Conservation (phyloP, 2,329 filamentous ascomycete species). For the Nakataea oryzae region DNA sequence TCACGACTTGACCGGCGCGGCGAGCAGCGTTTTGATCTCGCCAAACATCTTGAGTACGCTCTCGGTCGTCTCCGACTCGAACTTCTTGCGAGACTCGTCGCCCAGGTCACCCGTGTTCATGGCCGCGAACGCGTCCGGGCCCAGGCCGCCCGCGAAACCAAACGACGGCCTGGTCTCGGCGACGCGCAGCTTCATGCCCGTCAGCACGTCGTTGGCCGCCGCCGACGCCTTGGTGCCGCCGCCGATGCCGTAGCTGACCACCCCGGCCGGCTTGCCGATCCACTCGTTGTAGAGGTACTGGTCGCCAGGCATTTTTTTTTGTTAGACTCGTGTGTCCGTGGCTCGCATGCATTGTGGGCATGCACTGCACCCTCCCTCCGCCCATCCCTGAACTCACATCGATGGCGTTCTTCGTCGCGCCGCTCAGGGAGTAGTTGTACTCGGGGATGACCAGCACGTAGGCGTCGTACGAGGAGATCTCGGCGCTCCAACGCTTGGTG, state of each 20-base stretch:
- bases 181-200: slow-evolving; percentile 9
- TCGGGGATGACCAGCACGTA: slow-evolving; percentile 41
- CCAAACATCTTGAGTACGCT: background rate
- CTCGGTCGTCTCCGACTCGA: background rate
- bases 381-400: slow-evolving; percentile 29
- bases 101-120: background rate
- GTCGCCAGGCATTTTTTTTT: background rate
- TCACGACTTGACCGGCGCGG: background rate
- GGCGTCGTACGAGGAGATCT: slow-evolving; percentile 31
- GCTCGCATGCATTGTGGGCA: too few relatives aligned
- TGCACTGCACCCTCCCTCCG: too few relatives aligned
- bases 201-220: slow-evolving; percentile 12
- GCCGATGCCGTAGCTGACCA: slow-evolving; percentile 43
- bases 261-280: slow-evolving; percentile 39
- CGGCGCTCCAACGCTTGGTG: slow-evolving; percentile 31
- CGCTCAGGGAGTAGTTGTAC: slow-evolving; percentile 47
- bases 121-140: background rate
- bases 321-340: too few relatives aligned
- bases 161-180: slow-evolving; percentile 6
- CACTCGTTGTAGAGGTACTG: slow-evolving; percentile 46
- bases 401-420: slow-evolving; percentile 48
- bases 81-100: background rate
- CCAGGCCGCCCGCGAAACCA: background rate
- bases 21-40: background rate
- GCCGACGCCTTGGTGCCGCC: slow-evolving; percentile 25